Conservation (phyloP, 2,329 filamentous ascomycete genomes). For the Fusarium compactum region DNA sequence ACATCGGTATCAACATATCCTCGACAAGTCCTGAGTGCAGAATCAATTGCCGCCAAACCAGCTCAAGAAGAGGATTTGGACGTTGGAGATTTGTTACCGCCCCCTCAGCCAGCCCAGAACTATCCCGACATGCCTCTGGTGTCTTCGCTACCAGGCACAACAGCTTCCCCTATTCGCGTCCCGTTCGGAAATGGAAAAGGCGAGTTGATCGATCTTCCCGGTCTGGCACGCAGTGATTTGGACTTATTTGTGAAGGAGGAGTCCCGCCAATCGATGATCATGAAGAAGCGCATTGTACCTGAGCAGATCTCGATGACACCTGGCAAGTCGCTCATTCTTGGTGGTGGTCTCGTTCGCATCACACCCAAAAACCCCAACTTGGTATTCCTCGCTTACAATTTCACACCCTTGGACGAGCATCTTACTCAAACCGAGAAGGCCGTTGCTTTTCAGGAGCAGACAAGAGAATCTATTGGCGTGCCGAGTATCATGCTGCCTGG, state of each 20-base stretch:
- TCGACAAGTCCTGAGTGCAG: constrained; percentile 17
- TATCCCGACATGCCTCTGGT: constrained; percentile 90
- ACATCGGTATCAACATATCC: constrained; percentile 35
- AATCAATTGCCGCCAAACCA: constrained; percentile 50
- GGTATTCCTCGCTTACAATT: constrained; percentile 84
- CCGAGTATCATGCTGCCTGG: constrained; percentile 72
- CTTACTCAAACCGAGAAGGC: constrained; percentile 85
- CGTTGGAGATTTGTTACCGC: constrained; percentile 76
- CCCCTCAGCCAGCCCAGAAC: constrained; percentile 75
- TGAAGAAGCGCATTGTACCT: constrained; percentile 81
- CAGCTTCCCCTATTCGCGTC: constrained; percentile 92
- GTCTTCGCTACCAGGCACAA: constrained; percentile 90
- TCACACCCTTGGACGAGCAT: constrained; percentile 83
- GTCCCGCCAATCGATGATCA: constrained; percentile 76
- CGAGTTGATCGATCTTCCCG: constrained; percentile 93
- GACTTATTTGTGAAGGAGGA: constrained; percentile 77
- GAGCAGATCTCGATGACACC: constrained; percentile 79
- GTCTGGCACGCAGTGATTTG: constrained; percentile 79
- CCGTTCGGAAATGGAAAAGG: constrained; percentile 88
- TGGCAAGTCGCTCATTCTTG: constrained; percentile 84
- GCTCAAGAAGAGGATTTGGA: constrained; percentile 49
- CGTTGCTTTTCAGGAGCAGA: constrained; percentile 75
- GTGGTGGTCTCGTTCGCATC: constrained; percentile 84
- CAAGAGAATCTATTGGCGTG: constrained; percentile 67
- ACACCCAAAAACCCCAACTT: constrained; percentile 74